These are phyloP conservation scores for Kazachstania viticola DNA, from an alignment of 805 yeast genomes.

Conservation along the genomic window DNA sequence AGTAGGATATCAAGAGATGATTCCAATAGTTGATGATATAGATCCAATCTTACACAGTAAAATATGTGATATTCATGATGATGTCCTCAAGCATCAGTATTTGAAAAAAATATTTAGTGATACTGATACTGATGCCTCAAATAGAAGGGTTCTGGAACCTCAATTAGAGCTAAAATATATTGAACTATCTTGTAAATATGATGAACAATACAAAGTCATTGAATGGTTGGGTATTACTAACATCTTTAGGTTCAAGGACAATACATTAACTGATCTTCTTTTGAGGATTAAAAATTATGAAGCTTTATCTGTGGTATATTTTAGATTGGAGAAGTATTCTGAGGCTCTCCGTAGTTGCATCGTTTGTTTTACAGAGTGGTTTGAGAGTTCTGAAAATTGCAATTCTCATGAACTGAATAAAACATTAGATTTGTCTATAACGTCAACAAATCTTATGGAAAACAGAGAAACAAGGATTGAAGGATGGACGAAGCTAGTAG, in stretches of 20 bases:
- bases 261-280: constrained; percentile 2
- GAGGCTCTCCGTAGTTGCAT: constrained; percentile 11
- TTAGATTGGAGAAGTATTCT: constrained; percentile 8
- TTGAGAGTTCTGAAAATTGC: no score
- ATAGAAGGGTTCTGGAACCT: no score
- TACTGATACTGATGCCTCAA: no score
- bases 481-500: constrained; percentile 18
- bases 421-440: not conserved
- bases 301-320: constrained; percentile 12
- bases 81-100: no score
- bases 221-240: constrained; percentile 11
- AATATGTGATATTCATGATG: no score
- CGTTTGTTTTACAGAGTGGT: constrained; percentile 10
- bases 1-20: no score
- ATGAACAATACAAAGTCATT: constrained; percentile 4
- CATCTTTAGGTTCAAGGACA: no score
- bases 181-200: constrained; percentile 8
- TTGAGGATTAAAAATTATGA: constrained; percentile 7
- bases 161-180: no score
- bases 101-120: no score
- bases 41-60: no score
- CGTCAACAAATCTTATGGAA: not conserved
- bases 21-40: no score
- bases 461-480: not conserved
- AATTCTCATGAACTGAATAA: not conserved